A percentile compares a stretch with the other conserved stretches of the same genome.
Evolutionary conservation across 257 asterid species (phyloP).

Genomic region (Marsdenia floribunda): DNA sequence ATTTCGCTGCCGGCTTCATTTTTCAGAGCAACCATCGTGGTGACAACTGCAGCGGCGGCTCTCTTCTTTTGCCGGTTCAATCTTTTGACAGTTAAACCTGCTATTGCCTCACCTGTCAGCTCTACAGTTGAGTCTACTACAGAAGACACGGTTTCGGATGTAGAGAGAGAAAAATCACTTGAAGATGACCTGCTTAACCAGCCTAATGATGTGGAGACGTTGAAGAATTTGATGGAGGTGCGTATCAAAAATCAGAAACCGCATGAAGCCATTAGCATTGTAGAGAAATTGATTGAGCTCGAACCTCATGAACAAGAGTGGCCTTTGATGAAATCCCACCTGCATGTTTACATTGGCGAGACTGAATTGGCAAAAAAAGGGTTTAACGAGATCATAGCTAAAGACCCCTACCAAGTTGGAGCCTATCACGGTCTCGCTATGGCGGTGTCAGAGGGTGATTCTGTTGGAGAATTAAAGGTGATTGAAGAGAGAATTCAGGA

Average conservation of each 20-base stretch:
- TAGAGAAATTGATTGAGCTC: constrained; percentile 48
- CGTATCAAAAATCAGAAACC: constrained; percentile 51
- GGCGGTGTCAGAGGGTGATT: constrained; percentile 59
- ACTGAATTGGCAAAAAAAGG: constrained; percentile 47
- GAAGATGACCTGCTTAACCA: constrained; percentile 44
- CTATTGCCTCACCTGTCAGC: constrained; percentile 13
- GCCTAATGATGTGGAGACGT: constrained; percentile 49
- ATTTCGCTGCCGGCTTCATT: constrained; percentile 1
- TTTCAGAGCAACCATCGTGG: constrained; percentile 24
- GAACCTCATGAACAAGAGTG: constrained; percentile 80
- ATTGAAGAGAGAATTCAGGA: constrained; percentile 48
- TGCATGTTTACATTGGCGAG: constrained; percentile 54
- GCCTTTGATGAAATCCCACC: constrained; percentile 80
- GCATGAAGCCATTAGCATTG: constrained; percentile 50
- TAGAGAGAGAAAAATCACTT: constrained; percentile 42
- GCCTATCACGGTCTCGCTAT: constrained; percentile 90
- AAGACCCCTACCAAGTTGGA: constrained; percentile 71
- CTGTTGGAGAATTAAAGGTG: constrained; percentile 35
- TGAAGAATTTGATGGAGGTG: constrained; percentile 61
- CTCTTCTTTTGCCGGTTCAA: constrained; percentile 20
- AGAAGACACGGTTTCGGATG: constrained; percentile 26
- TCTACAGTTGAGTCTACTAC: constrained; percentile 25
- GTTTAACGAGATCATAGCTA: constrained; percentile 52
- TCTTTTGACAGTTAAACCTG: constrained; percentile 20
- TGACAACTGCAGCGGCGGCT: constrained; percentile 30